Conservation (phyloP, 2,329 filamentous ascomycete genomes). For the Fusarium bactridioides region DNA sequence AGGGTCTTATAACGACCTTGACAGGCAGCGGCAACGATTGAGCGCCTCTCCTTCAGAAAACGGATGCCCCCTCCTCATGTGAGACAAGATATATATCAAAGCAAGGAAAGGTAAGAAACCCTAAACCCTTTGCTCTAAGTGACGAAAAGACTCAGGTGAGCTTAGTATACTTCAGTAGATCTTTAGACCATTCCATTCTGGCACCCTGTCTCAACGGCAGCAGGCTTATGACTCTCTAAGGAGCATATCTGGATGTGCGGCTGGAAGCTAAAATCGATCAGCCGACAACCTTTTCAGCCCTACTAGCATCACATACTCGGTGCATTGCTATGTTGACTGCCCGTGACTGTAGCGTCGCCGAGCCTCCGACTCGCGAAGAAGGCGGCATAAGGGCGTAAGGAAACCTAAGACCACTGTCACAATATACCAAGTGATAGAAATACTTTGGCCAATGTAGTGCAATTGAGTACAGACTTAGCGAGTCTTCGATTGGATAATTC, state of each 20-base stretch:
- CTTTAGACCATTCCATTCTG: not conserved
- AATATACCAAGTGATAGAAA: not conserved
- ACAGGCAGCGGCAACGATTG: accelerated
- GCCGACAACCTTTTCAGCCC: not conserved
- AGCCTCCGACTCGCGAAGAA: no score
- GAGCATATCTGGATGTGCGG: accelerated
- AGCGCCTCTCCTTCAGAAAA: not conserved
- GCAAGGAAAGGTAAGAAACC: not conserved
- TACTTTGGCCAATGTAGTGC: accelerated
- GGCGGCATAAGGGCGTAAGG: not conserved
- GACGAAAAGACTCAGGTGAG: not conserved
- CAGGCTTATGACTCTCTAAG: accelerated
- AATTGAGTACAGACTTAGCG: not conserved
- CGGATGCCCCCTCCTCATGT: not conserved
- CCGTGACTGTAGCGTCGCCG: no score
- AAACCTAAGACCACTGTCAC: not conserved
- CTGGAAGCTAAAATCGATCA: not conserved
- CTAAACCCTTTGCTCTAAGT: not conserved
- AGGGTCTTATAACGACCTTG: not conserved
- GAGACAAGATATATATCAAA: not conserved
- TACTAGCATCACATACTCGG: no score
- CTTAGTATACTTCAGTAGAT: not conserved
- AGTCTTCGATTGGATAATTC: accelerated
- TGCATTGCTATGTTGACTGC: not conserved
- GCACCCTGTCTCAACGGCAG: accelerated